Base-by-base conservation (phyloP, 805 yeast genomes). In the Saturnispora mendoncae region DNA sequence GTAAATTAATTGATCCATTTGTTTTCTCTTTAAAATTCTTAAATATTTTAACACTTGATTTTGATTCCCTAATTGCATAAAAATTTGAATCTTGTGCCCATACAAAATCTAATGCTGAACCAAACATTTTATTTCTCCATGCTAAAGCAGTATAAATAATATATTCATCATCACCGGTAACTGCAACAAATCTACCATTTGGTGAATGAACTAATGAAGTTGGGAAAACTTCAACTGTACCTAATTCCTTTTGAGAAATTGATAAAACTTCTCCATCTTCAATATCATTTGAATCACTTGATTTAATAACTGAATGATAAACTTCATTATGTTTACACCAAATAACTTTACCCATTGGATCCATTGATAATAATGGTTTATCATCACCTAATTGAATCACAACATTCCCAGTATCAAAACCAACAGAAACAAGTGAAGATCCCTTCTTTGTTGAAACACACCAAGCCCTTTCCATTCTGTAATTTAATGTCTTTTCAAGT, bases 121-220 rank as follows among this genome's bases (percentile, higher is more conserved):
- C 97, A 62, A 84, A 92, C 38, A 87, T 72, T 66, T 87, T 92
- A 56, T 90, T 87, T 68, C 98, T 78, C 98, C 98, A 92, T 1
- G 97, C 97, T 54, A 92, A 73, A 2, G 98, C 90, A 2, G 97
- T 88, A 65, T 90, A 92, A 41, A 92, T 81, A 53, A 90, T 85
- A 61, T 86, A 90, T 64, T 92, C 99, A 46, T 96, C 97, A 65
- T 92, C 98, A 57, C 99, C 99, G 35, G 90, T 82, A 38, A 92
- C 96, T 21, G 97, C 83, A 30, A 88, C 97, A 60, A 84, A 92
- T 62, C 96, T 78, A 49, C 99, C 99, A 59, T 92, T 92, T 48
- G 97, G 97, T 34, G 97, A 90, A 63, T 92, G 98, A 38, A 72
- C 67, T 55, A 92, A 71, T 46, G 83, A 73, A 47, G 84, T 82